Base-by-base conservation (phyloP, 192 early-diverging fungal genomes). In the Linnemannia elongata region DNA sequence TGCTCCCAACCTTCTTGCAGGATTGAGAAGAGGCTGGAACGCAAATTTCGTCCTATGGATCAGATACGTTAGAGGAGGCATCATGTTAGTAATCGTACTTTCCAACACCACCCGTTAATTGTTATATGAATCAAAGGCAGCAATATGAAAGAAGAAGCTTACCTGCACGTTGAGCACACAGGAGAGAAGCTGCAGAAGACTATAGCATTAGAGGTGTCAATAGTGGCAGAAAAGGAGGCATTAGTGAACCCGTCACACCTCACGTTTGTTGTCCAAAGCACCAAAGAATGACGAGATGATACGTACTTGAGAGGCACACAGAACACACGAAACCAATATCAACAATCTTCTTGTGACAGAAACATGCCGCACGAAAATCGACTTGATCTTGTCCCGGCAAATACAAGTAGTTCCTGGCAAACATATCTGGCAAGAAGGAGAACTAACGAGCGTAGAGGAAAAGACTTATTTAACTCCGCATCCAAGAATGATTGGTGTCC, bases 301-400 rank as follows among this genome's bases (percentile, higher is more conserved):
- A 74, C 81, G 30, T 93, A 96, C 96, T 98, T 24, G 99, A 98
- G 39, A 99, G 87, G 82, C 99, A 99, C 18, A 99, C 98, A 1
- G 97, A 98, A 85, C 99, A 99, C n/a, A 99, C 99, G 89, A 92
- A 99, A 0, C 97, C 99, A 79, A 98, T 93, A 81, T 97, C 96
- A 20, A 99, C 94, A 52, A 97, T 94, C 68, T 92, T 93, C 82
- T 97, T 97, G 89, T 99, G 99, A 86, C 99, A 99, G 74, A 99
- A 99, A 83, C 99, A 99, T 0, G 97, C 95, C 10, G 99, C 96
- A 18, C 97, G 87, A 82, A 97, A 99, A 88, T 99, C 97, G 0
- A 99, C 95, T 49, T 95, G 90, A 74, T 95, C 94, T 69, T 95
- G 94, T 30, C 91, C 91, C 0, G 97, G 97, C 30, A 97, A 83